Evolutionary conservation across 345 rosid genomes (phyloP).

Genomic region (Eucalyptus sideroxylon): DNA sequence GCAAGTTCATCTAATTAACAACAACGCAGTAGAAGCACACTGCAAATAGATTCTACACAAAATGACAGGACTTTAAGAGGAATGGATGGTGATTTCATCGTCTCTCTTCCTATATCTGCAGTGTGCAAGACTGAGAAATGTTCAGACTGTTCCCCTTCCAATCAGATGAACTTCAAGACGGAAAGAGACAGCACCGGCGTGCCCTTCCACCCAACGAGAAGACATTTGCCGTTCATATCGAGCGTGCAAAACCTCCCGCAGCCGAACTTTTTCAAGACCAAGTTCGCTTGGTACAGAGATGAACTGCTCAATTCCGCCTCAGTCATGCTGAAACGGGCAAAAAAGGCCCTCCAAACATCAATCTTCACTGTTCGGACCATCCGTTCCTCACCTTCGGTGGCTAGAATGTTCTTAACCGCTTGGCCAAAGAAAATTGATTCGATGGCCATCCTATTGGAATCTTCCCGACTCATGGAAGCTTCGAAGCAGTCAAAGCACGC

Average conservation of each 20-base stretch:
- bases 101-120: background rate
- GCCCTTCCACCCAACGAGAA: conserved; percentile 31
- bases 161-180: conserved; percentile 19
- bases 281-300: conserved; percentile 20
- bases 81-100: background rate
- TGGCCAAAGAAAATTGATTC: conserved; percentile 10
- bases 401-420: conserved; percentile 19
- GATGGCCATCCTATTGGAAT: background rate
- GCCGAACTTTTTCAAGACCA: conserved; percentile 5
- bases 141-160: background rate
- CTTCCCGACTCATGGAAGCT: conserved; percentile 8
- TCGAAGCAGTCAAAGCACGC: conserved; percentile 31
- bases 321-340: conserved; percentile 18
- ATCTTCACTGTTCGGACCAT: conserved; percentile 17
- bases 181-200: conserved; percentile 33
- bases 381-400: conserved; percentile 28
- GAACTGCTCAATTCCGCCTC: conserved; percentile 25
- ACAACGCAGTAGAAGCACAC: background rate
- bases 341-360: conserved; percentile 34
- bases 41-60: background rate
- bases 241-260: conserved; percentile 22
- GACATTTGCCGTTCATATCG: conserved; percentile 13
- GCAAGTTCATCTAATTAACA: background rate
- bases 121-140: background rate
- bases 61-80: background rate